Percentiles rank a stretch among this genome's conserved stretches.
Evolutionary conservation across 345 rosid genomes (phyloP).

Genomic region (Pseudoturritis turrita): DNA sequence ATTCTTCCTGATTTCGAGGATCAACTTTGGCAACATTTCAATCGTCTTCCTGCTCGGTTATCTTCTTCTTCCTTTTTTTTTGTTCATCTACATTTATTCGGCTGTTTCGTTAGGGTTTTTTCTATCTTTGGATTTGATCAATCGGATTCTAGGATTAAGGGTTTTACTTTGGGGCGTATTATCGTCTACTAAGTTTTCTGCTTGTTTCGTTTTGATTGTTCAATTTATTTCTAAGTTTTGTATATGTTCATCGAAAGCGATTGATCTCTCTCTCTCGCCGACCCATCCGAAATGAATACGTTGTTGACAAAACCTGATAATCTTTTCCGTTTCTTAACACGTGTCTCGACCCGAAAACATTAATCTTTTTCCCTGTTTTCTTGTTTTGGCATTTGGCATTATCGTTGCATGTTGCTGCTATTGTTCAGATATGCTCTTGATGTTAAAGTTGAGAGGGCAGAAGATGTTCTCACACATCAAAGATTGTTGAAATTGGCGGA

Average conservation of each 20-base stretch:
- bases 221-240: not conserved
- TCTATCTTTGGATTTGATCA: not conserved
- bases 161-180: not conserved
- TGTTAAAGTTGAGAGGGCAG: conserved; percentile 98
- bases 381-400: not conserved
- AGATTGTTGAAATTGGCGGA: conserved; percentile 70
- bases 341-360: not conserved
- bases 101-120: conserved; percentile 1
- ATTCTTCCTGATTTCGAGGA: conserved; percentile 73
- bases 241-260: conserved; percentile 19
- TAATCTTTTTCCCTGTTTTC: not conserved
- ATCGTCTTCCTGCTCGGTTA: conserved; percentile 88
- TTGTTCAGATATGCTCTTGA: conserved; percentile 69
- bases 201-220: not conserved
- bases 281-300: not conserved
- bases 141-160: not conserved
- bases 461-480: conserved; percentile 79
- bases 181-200: not conserved
- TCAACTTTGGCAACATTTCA: conserved; percentile 90
- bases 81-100: not conserved
- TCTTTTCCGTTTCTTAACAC: not conserved
- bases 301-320: not conserved
- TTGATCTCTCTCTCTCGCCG: not conserved
- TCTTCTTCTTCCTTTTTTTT: not conserved
- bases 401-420: not conserved